Evolutionary conservation across 176 grass and related monocot genomes (phyloP), one percentile per base, ranked within the genome.

Genomic region (Bonia amplexicaulis): DNA sequence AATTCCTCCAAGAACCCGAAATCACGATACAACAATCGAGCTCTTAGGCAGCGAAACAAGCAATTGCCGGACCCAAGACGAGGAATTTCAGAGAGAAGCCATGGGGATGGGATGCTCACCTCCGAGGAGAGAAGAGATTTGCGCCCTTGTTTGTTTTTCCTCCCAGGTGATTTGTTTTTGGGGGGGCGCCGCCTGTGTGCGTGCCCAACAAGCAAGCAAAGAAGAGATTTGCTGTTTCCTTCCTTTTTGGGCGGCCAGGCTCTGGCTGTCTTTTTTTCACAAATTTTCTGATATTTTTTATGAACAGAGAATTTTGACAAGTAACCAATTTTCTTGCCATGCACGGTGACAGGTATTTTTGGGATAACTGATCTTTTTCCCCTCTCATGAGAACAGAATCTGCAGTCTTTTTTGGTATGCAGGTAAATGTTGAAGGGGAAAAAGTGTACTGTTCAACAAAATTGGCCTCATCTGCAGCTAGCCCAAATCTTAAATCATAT

Each of bases 291-390:
- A 19, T 37, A 45, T 64, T 6, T 25, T 9, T 62, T 12, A 27
- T 23, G 41, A 79, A 80, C 15, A 27, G 57, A 48, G 61, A 65
- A 41, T 51, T 73, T 42, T 48, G 37, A 72, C 73, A 82, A 71
- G 79, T 35, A 54, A 46, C 14, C 20, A 45, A 57, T 31, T 82
- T 78, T 59, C 53, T 23, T 65, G 37, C 80, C 35, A 66, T 78
- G 37, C 69, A 59, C 49, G 4, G 40, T 41, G 40, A 22, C 23
- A 74, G 84, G 87, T 86, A 73, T 90, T 86, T 82, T 59, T 26
- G 6, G 6, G 27, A 17, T 59, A n/a, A 7, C 3, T 31, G 84
- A 86, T 86, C 59, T 78, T 74, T 58, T 58, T 19, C 12, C 5
- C 15, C 2, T 42, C 19, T 22, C 23, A 40, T 65, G 79, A 58